Conservation (phyloP, 345 rosid genomes). For the Eucalyptus cloeziana region DNA sequence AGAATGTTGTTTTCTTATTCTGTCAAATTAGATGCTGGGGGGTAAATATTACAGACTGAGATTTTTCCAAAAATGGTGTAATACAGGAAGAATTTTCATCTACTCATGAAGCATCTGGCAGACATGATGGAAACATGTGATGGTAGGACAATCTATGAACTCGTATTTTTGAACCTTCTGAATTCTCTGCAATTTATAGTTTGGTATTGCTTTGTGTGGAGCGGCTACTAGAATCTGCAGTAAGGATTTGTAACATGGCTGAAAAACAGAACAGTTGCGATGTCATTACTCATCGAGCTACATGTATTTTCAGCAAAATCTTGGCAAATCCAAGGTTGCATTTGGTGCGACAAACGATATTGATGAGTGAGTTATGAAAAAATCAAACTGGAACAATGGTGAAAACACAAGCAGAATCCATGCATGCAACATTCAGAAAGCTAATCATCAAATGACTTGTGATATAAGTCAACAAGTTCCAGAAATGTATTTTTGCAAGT, state of each 20-base stretch:
- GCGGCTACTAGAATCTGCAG: not conserved
- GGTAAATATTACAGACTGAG: not conserved
- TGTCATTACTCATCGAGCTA: not conserved
- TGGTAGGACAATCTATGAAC: not conserved
- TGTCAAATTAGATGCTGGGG: not conserved
- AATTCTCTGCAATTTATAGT: not conserved
- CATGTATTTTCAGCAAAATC: not conserved
- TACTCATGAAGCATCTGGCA: not conserved
- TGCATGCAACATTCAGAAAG: not conserved
- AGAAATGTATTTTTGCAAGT: not conserved
- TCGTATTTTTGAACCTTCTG: not conserved
- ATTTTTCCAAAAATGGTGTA: not conserved
- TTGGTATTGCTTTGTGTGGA: not conserved
- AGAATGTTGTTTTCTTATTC: not conserved
- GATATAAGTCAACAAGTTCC: not conserved
- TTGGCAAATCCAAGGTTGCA: not conserved
- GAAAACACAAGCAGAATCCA: not conserved
- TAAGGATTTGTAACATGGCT: not conserved
- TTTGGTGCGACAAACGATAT: not conserved
- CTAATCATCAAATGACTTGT: not conserved
- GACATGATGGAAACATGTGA: not conserved
- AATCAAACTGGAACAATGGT: not conserved
- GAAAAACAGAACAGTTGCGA: not conserved
- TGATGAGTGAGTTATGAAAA: not conserved
- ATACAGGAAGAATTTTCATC: not conserved